phyloP scores from a whole-genome alignment of 2,329 filamentous ascomycete genomes.

The Arthrobotrys musiformis region DNA sequence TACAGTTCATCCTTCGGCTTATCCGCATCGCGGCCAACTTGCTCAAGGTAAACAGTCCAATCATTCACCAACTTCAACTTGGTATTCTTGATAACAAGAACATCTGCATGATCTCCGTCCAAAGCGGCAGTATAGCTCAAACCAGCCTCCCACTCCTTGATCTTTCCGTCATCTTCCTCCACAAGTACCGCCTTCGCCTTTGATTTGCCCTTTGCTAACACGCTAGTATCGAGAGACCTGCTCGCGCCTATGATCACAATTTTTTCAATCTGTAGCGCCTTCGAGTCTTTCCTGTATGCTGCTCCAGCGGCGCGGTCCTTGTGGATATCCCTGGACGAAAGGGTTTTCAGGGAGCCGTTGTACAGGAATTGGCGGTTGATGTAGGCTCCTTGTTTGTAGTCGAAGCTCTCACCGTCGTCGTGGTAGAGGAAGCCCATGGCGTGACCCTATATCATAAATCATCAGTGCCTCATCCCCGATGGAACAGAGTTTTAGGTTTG shows the following conservation, averaged over 20 bases:
- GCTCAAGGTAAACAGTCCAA: conserved; percentile 71
- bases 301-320: conserved; percentile 62
- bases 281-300: conserved; percentile 81
- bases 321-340: conserved; percentile 77
- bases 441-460: conserved; percentile 62
- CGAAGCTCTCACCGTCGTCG: conserved; percentile 93
- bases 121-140: conserved; percentile 71
- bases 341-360: conserved; percentile 66
- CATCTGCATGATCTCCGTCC: conserved; percentile 68
- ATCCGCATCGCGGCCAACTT: conserved; percentile 46
- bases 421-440: conserved; percentile 86
- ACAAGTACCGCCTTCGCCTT: conserved; percentile 70
- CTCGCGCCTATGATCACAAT: conserved; percentile 77
- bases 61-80: conserved; percentile 70
- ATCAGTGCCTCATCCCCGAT: neutral
- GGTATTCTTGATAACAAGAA: conserved; percentile 70
- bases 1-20: conserved; percentile 28
- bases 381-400: conserved; percentile 84
- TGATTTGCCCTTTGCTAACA: conserved; percentile 75
- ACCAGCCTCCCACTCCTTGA: conserved; percentile 68
- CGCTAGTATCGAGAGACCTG: conserved; percentile 61
- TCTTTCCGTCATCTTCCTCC: conserved; percentile 63
- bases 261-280: conserved; percentile 80
- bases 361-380: conserved; percentile 85
- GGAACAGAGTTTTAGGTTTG: neutral